A percentile compares a stretch with the other conserved stretches of the same genome.
phyloP scores from a whole-genome alignment of 345 rosid species.

The Capsella bursapastoris region DNA sequence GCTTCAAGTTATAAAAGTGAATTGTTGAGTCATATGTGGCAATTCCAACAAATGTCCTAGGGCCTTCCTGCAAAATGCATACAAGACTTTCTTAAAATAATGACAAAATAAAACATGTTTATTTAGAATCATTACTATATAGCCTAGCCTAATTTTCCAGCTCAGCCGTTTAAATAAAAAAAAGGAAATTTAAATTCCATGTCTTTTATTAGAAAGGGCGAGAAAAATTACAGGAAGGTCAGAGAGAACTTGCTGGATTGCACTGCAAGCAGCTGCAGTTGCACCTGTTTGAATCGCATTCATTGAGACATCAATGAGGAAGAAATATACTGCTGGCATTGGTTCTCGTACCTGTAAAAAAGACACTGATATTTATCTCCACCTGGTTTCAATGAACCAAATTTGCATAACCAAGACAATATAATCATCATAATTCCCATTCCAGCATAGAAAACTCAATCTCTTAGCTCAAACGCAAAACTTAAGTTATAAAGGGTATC shows the following conservation, averaged over 20 bases:
- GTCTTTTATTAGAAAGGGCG: background rate
- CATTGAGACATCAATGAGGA: slow-evolving; percentile 94
- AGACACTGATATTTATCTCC: slow-evolving; percentile 26
- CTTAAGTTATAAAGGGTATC: background rate
- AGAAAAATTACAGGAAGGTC: slow-evolving; percentile 86
- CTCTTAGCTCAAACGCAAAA: slow-evolving; percentile 13
- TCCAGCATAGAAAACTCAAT: slow-evolving; percentile 4
- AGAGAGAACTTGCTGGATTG: slow-evolving; percentile 85
- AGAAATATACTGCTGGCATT: slow-evolving; percentile 95
- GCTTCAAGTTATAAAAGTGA: slow-evolving; percentile 93
- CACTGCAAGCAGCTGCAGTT: slow-evolving; percentile 97
- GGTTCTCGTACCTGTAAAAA: slow-evolving; percentile 89
- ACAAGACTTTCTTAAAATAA: slow-evolving; percentile 12
- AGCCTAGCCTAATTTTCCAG: slow-evolving; percentile 12
- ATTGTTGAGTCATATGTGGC: slow-evolving; percentile 97
- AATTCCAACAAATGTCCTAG: slow-evolving; percentile 93
- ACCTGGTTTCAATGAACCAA: slow-evolving; percentile 24
- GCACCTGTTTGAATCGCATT: slow-evolving; percentile 96
- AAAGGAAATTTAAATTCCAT: slow-evolving; percentile 2
- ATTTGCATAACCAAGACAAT: slow-evolving; percentile 3
- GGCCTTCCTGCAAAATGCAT: slow-evolving; percentile 83
- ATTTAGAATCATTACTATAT: slow-evolving; percentile 15
- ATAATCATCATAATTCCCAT: background rate
- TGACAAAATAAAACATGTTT: background rate
- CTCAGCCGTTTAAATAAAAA: background rate